A percentile compares a stretch with the other conserved stretches of the same genome.
These are phyloP conservation scores for Quillaja saponaria DNA, from an alignment of 306 rosid genomes.

Conservation along the genomic window DNA sequence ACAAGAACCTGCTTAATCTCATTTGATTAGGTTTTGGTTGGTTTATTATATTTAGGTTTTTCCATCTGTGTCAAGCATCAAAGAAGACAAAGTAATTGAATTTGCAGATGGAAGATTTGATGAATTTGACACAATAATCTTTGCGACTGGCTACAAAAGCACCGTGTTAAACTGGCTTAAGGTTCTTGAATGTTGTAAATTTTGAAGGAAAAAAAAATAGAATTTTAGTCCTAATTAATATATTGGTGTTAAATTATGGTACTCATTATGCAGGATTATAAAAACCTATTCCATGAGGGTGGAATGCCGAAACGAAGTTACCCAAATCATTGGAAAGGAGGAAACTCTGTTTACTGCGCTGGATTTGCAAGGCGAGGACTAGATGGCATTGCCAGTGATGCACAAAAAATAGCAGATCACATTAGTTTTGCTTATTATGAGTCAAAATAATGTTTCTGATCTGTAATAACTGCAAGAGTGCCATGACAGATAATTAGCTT, in stretches of 20 bases:
- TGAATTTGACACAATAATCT: constrained; percentile 52
- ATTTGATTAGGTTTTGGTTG: not conserved
- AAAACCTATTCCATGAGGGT: constrained; percentile 42
- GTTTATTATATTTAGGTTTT: constrained; percentile 37
- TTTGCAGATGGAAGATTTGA: constrained; percentile 43
- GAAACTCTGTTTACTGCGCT: constrained; percentile 45
- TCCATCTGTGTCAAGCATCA: constrained; percentile 37
- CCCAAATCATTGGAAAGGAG: constrained; percentile 64
- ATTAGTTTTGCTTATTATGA: constrained; percentile 19
- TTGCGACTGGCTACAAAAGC: constrained; percentile 69
- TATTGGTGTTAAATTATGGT: not conserved
- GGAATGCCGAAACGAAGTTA: constrained; percentile 57
- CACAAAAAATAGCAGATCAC: constrained; percentile 42
- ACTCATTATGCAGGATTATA: constrained; percentile 42
- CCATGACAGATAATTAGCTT: no score
- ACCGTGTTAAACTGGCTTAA: constrained; percentile 62
- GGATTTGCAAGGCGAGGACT: constrained; percentile 58
- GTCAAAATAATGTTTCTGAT: no score
- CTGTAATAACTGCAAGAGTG: no score
- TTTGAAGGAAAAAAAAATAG: not conserved
- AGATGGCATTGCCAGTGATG: constrained; percentile 52
- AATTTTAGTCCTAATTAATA: not conserved
- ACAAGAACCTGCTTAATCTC: no score
- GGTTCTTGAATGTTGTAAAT: constrained; percentile 31
- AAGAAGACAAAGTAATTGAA: constrained; percentile 20